Evolutionary conservation across 805 yeast species (phyloP).

Genomic region (Schizosaccharomyces octosporus): DNA sequence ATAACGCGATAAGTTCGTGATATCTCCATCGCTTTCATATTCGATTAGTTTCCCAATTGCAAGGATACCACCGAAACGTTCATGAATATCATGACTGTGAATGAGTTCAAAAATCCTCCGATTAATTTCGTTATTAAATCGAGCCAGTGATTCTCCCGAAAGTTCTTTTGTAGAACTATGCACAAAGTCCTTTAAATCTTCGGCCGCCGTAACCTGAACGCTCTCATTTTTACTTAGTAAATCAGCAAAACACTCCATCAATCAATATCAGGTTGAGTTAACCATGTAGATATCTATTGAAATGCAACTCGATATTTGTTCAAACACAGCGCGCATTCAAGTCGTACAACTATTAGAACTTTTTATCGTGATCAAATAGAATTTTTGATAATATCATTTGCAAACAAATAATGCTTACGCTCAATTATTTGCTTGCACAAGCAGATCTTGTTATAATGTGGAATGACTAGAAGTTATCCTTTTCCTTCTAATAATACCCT

Average conservation of each 20-base stretch:
- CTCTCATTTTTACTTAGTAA: neutral
- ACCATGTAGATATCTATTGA: too few species aligned
- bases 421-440: too few species aligned
- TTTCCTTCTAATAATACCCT: too few species aligned
- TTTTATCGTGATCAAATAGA: too few species aligned
- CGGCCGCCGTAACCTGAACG: neutral
- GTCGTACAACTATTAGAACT: too few species aligned
- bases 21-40: conserved; percentile 56
- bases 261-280: neutral
- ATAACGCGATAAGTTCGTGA: conserved; percentile 68
- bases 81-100: conserved; percentile 44
- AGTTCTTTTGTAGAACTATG: conserved; percentile 21
- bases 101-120: conserved; percentile 66
- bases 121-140: conserved; percentile 66
- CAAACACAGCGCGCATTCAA: too few species aligned
- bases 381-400: too few species aligned
- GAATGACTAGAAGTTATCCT: too few species aligned
- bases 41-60: conserved; percentile 76
- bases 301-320: too few species aligned
- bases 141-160: conserved; percentile 54
- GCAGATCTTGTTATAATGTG: too few species aligned
- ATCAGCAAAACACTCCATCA: neutral
- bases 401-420: too few species aligned
- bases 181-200: neutral
- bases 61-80: conserved; percentile 69